Conservation (phyloP, 148 eudicot species). For the Bassia scoparia region DNA sequence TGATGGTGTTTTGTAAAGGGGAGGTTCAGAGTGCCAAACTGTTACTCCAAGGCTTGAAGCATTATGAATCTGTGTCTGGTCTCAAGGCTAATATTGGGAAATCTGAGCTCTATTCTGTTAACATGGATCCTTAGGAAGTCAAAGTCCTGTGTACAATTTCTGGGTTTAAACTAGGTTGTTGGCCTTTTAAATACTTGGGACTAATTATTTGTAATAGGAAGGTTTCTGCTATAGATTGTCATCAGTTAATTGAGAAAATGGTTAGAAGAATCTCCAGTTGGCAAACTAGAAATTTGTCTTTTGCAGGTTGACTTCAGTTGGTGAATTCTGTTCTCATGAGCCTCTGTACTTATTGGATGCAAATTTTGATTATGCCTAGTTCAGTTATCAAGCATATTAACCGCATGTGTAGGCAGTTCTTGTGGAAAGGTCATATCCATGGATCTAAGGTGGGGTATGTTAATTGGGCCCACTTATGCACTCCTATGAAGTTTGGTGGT, state of each 20-base stretch:
- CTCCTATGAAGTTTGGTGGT: not conserved
- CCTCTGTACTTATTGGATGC: not conserved
- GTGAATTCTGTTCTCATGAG: not conserved
- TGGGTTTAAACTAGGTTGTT: not conserved
- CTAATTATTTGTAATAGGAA: not conserved
- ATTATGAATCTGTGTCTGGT: not conserved
- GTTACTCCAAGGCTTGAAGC: not conserved
- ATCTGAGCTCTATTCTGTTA: not conserved
- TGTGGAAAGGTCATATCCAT: not conserved
- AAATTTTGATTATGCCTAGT: not conserved
- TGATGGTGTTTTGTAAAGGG: too few relatives aligned
- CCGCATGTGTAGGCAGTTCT: not conserved
- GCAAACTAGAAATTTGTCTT: not conserved
- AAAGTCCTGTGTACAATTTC: not conserved
- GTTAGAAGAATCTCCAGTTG: too few relatives aligned
- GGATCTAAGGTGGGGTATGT: not conserved
- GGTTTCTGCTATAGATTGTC: not conserved
- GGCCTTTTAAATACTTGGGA: not conserved
- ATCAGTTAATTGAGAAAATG: not conserved
- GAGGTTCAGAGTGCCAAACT: not conserved
- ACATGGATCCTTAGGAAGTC: not conserved
- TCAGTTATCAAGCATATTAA: not conserved
- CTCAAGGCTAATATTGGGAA: not conserved
- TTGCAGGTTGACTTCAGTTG: not conserved
- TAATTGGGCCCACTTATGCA: not conserved